Evolutionary conservation across 768 basidiomycete species (phyloP), one percentile per base, ranked within the genome.

Genomic region (Gloeophyllum trabeum): DNA sequence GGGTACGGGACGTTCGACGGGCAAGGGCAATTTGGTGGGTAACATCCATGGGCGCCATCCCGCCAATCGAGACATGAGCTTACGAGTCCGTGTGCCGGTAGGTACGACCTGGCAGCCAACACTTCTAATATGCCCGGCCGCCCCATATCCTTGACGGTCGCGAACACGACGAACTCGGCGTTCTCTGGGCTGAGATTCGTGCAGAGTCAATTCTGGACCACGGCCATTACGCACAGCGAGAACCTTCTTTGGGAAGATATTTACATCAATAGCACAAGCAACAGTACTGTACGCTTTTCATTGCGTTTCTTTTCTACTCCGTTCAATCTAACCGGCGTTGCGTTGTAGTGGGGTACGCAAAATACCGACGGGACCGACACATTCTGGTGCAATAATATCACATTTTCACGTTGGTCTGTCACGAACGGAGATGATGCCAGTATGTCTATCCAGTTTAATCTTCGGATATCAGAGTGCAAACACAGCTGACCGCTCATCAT

Each of bases 171-270:
- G 12, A 51, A 63, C 30, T 64, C 63, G 7, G 45, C 52, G 2
- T 58, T 64, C 41, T 49, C 52, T n/a, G 61, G 63, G 18, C 48
- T 64, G 34, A 57, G 60, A 40, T 61, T 67, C 38, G 55, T 66
- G 23, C 66, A 66, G 43, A 63, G 62, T 16, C 64, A 64, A 43
- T 64, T 64, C 47, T 67, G 66, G 66, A 65, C 66, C 2, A 64
- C 61, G 53, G 53, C 62, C 18, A 48, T 65, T 23, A 58, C 55
- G 24, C 44, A 53, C 21, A 61, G 63, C 19, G 54, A 59, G 39
- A 57, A 63, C 41, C 52, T 67, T 24, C 47, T 62, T 19, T 50
- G 65, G 44, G 58, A 61, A 39, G 56, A 60, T 25, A 64, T 65
- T 18, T 66, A 63, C 39, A 54, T 67, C 46, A 67, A 64, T 40